Evolutionary conservation across 1,284 basidiomycete species (phyloP), one percentile per base, ranked within the genome.

Genomic region (Earliella scabrosa): DNA sequence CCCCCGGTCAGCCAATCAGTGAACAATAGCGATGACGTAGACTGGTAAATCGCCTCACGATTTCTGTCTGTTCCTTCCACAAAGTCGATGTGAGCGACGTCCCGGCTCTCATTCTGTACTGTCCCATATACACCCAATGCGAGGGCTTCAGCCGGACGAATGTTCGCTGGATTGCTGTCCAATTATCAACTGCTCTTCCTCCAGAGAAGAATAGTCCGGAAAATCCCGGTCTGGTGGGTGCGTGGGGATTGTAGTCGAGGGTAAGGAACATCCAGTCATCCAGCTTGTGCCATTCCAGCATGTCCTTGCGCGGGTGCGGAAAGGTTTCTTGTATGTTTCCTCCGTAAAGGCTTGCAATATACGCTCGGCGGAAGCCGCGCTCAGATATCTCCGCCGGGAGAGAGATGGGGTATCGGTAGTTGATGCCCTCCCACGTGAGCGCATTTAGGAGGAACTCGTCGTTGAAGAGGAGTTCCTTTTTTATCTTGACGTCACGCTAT

Each of bases 271-370:
- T 21, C 53, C 53, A 54, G 36, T 54, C 53, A 34, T 39, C 27
- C 18, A 54, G 26, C 2, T 41, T 47, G 41, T 54, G 47, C 47
- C 41, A 54, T n/a, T 38, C 34, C 18, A 50, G 24, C 16, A 31
- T 20, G 1, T 54, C 40, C 18, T 24, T 29, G 14, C 27, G n/a
- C 2, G 24, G 24, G 0, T 29, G 18, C 0, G 74, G 75, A 24
- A 68, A 72, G 0, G 70, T 71, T 0, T 55, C 35, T 29, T 71
- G 66, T 0, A 62, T 45, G 38, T 66, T 73, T 0, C 75, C 75
- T 3, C 75, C 76, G 54, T 69, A 77, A 1, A 49, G 43, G 2
- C 61, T 54, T 4, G 69, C 68, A 46, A 75, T 71, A 48, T 73
- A 76, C 0, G 48, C 47, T 9, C 75, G 63, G 0, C 67, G 51